A percentile compares a stretch with the other conserved stretches of the same genome.
Evolutionary conservation across 2,329 filamentous ascomycete genomes (phyloP).

Genomic region (Xylaria sp.): DNA sequence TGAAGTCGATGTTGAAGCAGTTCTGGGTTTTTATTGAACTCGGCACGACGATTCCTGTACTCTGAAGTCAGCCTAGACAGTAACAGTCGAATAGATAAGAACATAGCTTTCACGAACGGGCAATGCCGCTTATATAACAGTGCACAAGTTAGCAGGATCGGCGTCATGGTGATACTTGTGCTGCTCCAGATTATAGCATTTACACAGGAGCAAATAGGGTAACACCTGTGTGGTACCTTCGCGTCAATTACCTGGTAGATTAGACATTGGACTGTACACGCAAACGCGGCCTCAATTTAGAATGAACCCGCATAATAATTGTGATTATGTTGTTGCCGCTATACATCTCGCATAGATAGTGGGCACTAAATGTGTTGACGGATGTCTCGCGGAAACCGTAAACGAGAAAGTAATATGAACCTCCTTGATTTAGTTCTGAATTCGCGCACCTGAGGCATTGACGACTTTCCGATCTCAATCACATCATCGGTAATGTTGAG

Average conservation of each 20-base stretch:
- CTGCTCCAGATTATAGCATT: not conserved
- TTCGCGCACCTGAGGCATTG: too few species aligned
- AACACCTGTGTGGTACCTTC: not conserved
- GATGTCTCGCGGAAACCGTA: slow-evolving; percentile 40
- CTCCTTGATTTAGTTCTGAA: too few species aligned
- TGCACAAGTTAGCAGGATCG: not conserved
- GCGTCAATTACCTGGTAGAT: too few species aligned
- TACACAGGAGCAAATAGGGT: not conserved
- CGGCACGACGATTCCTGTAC: too few species aligned
- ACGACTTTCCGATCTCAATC: slow-evolving; percentile 91
- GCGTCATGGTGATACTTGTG: not conserved
- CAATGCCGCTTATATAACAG: not conserved
- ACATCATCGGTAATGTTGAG: slow-evolving; percentile 89
- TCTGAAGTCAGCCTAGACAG: not conserved
- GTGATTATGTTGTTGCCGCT: not conserved
- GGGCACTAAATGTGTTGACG: not conserved
- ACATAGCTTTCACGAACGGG: not conserved
- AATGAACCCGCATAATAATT: not conserved
- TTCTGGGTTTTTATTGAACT: not conserved
- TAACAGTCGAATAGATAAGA: not conserved
- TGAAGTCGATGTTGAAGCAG: not conserved
- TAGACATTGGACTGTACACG: not conserved
- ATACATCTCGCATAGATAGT: not conserved
- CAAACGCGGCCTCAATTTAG: not conserved
- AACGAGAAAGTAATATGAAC: too few species aligned